A percentile compares a stretch with the other conserved stretches of the same genome.
phyloP scores from a whole-genome alignment of 768 basidiomycete genomes.

The Rhizopogon vinicolor region DNA sequence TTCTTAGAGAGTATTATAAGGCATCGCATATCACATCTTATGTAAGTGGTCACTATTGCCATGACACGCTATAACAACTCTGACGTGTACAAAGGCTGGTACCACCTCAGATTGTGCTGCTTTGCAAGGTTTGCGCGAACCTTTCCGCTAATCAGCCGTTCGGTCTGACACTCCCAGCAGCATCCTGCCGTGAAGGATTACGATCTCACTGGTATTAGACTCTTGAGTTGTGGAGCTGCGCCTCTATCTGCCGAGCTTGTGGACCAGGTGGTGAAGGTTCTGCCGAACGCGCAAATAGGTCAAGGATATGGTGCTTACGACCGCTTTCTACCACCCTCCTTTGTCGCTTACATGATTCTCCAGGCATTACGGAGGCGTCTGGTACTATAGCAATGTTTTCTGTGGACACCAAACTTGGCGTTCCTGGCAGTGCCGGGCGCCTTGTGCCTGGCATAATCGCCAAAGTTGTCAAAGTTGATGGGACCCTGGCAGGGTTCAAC shows the following conservation, averaged over 20 bases:
- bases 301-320: constrained; percentile 53
- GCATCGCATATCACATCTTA: no score
- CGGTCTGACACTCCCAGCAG: constrained; percentile 21
- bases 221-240: constrained; percentile 56
- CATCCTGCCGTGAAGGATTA: constrained; percentile 47
- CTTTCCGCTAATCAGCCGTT: constrained; percentile 1
- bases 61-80: no score
- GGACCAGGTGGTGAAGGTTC: constrained; percentile 34
- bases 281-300: constrained; percentile 59
- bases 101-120: no score
- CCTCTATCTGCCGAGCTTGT: constrained; percentile 58
- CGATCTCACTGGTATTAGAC: constrained; percentile 49
- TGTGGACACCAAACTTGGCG: constrained; percentile 41
- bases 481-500: constrained; percentile 46
- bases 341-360: neutral
- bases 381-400: constrained; percentile 49
- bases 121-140: no score
- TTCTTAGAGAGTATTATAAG: no score
- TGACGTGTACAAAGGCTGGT: no score
- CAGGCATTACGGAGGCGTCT: constrained; percentile 66
- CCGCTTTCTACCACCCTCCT: neutral
- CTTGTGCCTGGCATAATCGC: constrained; percentile 51
- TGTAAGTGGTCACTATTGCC: no score
- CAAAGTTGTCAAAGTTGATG: constrained; percentile 54
- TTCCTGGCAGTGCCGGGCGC: constrained; percentile 46